These are phyloP conservation scores for Eimeria brunetti DNA, from an alignment of 169 alveolate genomes.

Conservation along the genomic window DNA sequence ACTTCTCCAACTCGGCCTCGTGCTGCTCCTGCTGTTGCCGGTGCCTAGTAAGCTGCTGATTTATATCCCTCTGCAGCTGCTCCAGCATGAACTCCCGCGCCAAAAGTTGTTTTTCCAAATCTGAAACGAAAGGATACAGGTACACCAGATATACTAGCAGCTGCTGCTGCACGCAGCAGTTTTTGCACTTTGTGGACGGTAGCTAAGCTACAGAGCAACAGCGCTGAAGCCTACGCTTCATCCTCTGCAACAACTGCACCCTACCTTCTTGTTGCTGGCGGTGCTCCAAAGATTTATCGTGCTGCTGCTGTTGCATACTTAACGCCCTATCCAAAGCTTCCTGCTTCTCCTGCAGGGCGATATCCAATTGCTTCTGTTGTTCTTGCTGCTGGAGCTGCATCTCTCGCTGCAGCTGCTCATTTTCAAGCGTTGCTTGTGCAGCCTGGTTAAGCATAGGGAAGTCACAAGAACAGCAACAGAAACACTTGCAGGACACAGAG, in stretches of 20 bases:
- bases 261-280: slow-evolving; percentile 59
- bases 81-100: slow-evolving; percentile 61
- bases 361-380: slow-evolving; percentile 5
- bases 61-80: slow-evolving; percentile 28
- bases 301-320: slow-evolving; percentile 23
- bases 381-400: slow-evolving; percentile 5
- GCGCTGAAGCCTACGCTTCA: not conserved
- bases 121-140: not conserved
- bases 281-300: not conserved
- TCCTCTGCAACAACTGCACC: not conserved
- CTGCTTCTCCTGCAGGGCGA: slow-evolving; percentile 26
- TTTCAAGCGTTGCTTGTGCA: not conserved
- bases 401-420: slow-evolving; percentile 42
- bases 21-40: slow-evolving; percentile 37
- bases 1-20: slow-evolving; percentile 1
- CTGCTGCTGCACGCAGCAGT: not conserved
- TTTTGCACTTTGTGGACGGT: not conserved
- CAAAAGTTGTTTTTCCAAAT: slow-evolving; percentile 30
- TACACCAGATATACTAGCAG: not conserved
- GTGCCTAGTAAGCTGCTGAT: slow-evolving; percentile 18
- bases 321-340: not conserved
- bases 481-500: not conserved
- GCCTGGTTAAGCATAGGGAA: not conserved
- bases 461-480: not conserved
- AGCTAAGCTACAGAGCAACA: not conserved